phyloP scores from a whole-genome alignment of 495 filamentous ascomycete genomes.

The Penicillium parvum region DNA sequence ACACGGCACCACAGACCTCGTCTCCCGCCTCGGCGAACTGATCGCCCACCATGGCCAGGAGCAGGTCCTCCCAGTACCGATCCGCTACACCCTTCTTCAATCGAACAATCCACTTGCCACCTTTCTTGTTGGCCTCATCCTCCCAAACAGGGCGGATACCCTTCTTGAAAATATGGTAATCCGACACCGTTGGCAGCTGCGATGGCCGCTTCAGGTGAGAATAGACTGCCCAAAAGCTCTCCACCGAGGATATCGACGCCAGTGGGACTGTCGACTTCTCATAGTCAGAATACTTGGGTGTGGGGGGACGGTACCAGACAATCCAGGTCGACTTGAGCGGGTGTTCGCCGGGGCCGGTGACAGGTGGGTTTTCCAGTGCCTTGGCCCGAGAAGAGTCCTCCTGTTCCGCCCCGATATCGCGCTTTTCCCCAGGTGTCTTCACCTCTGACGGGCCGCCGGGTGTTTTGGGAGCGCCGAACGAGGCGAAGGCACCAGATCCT shows the following conservation, averaged over 20 bases:
- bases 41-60: slow-evolving; percentile 87
- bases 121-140: slow-evolving; percentile 91
- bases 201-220: slow-evolving; percentile 87
- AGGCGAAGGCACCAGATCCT: slow-evolving; percentile 92
- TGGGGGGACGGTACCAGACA: slow-evolving; percentile 93
- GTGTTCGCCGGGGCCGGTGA: slow-evolving; percentile 48
- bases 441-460: slow-evolving; percentile 77
- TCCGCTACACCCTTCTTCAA: slow-evolving; percentile 95
- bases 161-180: slow-evolving; percentile 98
- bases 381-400: slow-evolving; percentile 50
- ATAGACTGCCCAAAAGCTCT: slow-evolving; percentile 93
- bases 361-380: slow-evolving; percentile 32
- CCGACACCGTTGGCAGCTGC: slow-evolving; percentile 81
- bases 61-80: slow-evolving; percentile 95
- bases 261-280: slow-evolving; percentile 92
- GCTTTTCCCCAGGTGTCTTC: slow-evolving; percentile 63
- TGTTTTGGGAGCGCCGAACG: slow-evolving; percentile 90
- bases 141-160: slow-evolving; percentile 98
- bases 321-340: slow-evolving; percentile 84
- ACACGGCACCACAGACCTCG: slow-evolving; percentile 89
- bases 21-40: slow-evolving; percentile 92
- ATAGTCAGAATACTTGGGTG: slow-evolving; percentile 95
- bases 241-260: slow-evolving; percentile 72
- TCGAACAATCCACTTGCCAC: slow-evolving; percentile 95
- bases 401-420: slow-evolving; percentile 53